Conservation (phyloP, 129 eudicot species). For the Daucus carota region DNA sequence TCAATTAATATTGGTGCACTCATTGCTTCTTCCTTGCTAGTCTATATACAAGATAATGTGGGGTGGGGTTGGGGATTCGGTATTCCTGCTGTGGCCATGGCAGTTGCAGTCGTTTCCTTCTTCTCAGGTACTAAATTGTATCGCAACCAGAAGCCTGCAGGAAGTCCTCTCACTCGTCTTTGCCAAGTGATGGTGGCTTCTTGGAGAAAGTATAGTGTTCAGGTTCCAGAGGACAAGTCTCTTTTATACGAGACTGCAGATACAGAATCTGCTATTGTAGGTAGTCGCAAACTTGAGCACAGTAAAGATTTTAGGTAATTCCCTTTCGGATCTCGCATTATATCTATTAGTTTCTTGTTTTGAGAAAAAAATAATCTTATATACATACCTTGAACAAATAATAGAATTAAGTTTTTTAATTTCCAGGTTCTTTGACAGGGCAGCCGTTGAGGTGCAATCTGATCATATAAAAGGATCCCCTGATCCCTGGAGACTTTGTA, state of each 20-base stretch:
- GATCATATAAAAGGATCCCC: constrained; percentile 19
- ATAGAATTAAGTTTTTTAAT: background rate
- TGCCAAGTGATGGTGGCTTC: constrained; percentile 57
- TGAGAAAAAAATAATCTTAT: background rate
- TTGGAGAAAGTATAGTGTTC: constrained; percentile 26
- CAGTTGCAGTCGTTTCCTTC: constrained; percentile 33
- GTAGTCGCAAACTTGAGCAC: constrained; percentile 28
- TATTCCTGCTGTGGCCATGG: constrained; percentile 39
- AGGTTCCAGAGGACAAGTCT: constrained; percentile 26
- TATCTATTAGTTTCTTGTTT: background rate
- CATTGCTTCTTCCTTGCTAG: constrained; percentile 31
- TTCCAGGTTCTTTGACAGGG: constrained; percentile 48
- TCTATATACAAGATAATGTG: constrained; percentile 43
- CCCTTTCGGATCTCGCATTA: background rate
- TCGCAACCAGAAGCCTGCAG: constrained; percentile 48
- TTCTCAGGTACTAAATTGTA: constrained; percentile 44
- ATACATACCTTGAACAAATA: background rate
- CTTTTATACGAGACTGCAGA: constrained; percentile 32
- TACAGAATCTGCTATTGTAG: constrained; percentile 21
- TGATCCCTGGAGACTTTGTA: constrained; percentile 34
- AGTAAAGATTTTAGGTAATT: constrained; percentile 21
- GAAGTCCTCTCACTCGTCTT: constrained; percentile 54
- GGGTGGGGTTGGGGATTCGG: constrained; percentile 63
- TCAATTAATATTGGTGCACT: constrained; percentile 46
- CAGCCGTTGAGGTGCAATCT: constrained; percentile 26